Percentiles rank a stretch among this genome's conserved stretches.
Conservation (phyloP, 306 rosid genomes). For the Comarum palustre region DNA sequence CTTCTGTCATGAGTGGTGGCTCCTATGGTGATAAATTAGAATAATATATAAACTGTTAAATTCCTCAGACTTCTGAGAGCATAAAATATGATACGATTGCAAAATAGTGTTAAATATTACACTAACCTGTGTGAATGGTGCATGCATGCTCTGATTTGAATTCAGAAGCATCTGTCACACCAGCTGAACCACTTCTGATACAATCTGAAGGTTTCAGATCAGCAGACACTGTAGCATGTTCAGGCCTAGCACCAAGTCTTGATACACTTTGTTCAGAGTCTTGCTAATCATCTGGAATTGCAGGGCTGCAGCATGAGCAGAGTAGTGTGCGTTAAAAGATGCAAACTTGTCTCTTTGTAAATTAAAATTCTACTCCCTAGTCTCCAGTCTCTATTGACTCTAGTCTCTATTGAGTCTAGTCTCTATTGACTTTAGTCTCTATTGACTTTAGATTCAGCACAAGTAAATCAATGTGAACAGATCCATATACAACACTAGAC, state of each 20-base stretch:
- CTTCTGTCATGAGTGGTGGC: constrained; percentile 95
- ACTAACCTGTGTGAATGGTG: constrained; percentile 87
- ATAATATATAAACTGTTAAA: constrained; percentile 20
- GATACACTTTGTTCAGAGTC: constrained; percentile 31
- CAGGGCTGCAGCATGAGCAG: constrained; percentile 41
- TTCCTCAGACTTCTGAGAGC: constrained; percentile 24
- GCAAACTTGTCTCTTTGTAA: neutral
- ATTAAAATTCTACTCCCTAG: neutral
- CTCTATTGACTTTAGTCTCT: neutral
- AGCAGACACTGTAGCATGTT: constrained; percentile 32
- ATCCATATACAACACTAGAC: neutral
- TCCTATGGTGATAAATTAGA: constrained; percentile 46
- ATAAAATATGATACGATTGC: constrained; percentile 18
- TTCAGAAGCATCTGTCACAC: constrained; percentile 73
- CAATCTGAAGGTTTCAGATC: constrained; percentile 49
- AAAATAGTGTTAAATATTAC: constrained; percentile 24
- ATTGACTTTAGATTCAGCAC: neutral
- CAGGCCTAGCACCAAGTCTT: constrained; percentile 38
- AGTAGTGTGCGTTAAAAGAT: constrained; percentile 13
- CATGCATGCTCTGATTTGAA: constrained; percentile 79
- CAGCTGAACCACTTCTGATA: constrained; percentile 77
- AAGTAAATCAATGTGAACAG: neutral
- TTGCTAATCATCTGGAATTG: constrained; percentile 37
- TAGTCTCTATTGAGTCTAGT: too few relatives aligned
- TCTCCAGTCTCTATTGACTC: neutral